phyloP scores from a whole-genome alignment of 208 protist species.

The Wallacemonas collosoma region DNA sequence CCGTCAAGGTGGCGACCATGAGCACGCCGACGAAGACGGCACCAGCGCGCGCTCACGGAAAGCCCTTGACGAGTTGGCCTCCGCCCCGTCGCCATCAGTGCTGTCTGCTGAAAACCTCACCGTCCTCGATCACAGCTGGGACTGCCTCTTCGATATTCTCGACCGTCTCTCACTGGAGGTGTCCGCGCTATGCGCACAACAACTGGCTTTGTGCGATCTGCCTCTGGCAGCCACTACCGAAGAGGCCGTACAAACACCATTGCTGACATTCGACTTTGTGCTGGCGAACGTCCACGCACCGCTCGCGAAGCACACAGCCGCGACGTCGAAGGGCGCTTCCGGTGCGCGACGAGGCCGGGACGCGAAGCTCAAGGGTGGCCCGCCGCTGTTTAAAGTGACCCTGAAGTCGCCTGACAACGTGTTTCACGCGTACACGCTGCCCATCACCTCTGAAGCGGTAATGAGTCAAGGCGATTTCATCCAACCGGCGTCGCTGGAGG shows the following conservation, averaged over 20 bases:
- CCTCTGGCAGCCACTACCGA: background rate
- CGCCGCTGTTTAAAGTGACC: slow-evolving; percentile 5
- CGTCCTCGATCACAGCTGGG: slow-evolving; percentile 26
- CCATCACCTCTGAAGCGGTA: background rate
- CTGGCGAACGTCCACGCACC: background rate
- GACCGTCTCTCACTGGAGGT: slow-evolving; percentile 7
- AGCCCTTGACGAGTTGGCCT: slow-evolving; percentile 34
- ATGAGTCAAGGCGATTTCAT: slow-evolving; percentile 20
- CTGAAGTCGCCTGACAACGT: background rate
- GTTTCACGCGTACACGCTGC: background rate
- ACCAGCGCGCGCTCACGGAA: background rate
- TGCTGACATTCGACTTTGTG: slow-evolving; percentile 7
- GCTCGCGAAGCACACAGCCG: background rate
- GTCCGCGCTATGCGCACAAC: background rate
- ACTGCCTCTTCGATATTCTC: slow-evolving; percentile 29
- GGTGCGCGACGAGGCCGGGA: background rate
- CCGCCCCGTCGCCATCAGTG: background rate
- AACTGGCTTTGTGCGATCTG: background rate
- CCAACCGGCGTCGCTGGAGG: slow-evolving; percentile 21
- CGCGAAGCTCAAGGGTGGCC: background rate
- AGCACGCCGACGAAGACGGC: background rate
- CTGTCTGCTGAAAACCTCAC: slow-evolving; percentile 15
- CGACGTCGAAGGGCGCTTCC: background rate
- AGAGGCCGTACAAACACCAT: background rate
- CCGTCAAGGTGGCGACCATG: background rate